phyloP scores from a whole-genome alignment of 2,329 filamentous ascomycete species.

The Pestalotiopsis sp. region DNA sequence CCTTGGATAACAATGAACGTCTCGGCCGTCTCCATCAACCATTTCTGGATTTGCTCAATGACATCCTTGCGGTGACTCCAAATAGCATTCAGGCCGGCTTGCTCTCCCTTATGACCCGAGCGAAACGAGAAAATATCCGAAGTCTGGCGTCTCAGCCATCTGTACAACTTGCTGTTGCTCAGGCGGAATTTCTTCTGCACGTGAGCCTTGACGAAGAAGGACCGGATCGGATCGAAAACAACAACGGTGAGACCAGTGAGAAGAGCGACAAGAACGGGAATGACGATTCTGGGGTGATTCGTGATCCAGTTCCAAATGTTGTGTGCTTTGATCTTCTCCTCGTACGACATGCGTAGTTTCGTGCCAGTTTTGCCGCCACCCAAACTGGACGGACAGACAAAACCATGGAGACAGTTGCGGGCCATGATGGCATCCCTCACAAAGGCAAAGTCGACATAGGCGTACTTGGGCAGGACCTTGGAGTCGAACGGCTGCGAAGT shows the following conservation, averaged over 20 bases:
- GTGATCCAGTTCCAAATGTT: slow-evolving; percentile 87
- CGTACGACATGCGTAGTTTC: slow-evolving; percentile 78
- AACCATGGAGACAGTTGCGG: slow-evolving; percentile 89
- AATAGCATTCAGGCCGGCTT: slow-evolving; percentile 74
- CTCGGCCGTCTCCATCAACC: slow-evolving; percentile 85
- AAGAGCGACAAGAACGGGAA: slow-evolving; percentile 80
- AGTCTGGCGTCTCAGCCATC: slow-evolving; percentile 79
- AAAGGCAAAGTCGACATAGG: slow-evolving; percentile 74
- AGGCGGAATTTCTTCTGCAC: slow-evolving; percentile 77
- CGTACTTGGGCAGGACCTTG: slow-evolving; percentile 80
- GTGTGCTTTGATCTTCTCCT: slow-evolving; percentile 74
- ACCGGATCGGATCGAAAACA: slow-evolving; percentile 91
- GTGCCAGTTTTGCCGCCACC: slow-evolving; percentile 79
- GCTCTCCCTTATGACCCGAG: slow-evolving; percentile 56
- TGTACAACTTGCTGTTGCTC: slow-evolving; percentile 71
- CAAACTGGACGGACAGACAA: slow-evolving; percentile 65
- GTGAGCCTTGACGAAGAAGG: slow-evolving; percentile 88
- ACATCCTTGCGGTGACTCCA: slow-evolving; percentile 85
- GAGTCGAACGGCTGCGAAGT: slow-evolving; percentile 80
- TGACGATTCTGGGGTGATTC: slow-evolving; percentile 83
- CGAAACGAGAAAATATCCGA: slow-evolving; percentile 64
- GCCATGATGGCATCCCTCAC: slow-evolving; percentile 82
- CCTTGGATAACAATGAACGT: slow-evolving; percentile 95
- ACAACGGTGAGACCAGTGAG: slow-evolving; percentile 82
- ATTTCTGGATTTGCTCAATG: slow-evolving; percentile 80